Conservation (phyloP, 305 asterid species). For the Solanum chacoense region DNA sequence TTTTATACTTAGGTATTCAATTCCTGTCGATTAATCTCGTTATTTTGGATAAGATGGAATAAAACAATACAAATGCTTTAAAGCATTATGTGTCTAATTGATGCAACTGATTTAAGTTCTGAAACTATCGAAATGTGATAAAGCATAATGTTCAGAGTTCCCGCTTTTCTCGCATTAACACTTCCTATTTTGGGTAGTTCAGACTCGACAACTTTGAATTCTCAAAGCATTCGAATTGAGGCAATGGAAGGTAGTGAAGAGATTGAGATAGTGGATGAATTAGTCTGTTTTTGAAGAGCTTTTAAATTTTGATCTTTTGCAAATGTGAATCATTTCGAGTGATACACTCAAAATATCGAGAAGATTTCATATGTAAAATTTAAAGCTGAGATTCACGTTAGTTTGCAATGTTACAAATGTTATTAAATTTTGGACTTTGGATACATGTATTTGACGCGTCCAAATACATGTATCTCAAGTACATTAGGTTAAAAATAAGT, state of each 20-base stretch:
- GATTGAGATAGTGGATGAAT: not conserved
- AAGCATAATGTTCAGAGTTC: not conserved
- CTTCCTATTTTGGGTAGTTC: not conserved
- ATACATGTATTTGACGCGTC: not conserved
- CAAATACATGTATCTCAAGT: too few species aligned
- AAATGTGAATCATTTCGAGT: not conserved
- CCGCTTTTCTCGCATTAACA: not conserved
- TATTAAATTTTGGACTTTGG: not conserved
- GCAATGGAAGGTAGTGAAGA: not conserved
- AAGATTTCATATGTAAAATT: too few species aligned
- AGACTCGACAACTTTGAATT: not conserved
- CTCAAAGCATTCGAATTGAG: not conserved
- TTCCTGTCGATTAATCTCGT: not conserved
- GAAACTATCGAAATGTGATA: not conserved
- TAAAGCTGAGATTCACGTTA: too few species aligned
- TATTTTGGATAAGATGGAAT: not conserved
- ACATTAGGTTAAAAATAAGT: accelerated
- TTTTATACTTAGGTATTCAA: not conserved
- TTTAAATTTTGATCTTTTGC: not conserved
- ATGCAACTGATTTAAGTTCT: not conserved
- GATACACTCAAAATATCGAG: not conserved
- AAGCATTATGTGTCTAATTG: not conserved
- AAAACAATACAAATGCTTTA: not conserved
- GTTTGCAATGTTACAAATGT: accelerated
- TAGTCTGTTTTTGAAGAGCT: not conserved